Evolutionary conservation across 495 filamentous ascomycete species (phyloP).

Genomic region (Hypoxylon intermedium): DNA sequence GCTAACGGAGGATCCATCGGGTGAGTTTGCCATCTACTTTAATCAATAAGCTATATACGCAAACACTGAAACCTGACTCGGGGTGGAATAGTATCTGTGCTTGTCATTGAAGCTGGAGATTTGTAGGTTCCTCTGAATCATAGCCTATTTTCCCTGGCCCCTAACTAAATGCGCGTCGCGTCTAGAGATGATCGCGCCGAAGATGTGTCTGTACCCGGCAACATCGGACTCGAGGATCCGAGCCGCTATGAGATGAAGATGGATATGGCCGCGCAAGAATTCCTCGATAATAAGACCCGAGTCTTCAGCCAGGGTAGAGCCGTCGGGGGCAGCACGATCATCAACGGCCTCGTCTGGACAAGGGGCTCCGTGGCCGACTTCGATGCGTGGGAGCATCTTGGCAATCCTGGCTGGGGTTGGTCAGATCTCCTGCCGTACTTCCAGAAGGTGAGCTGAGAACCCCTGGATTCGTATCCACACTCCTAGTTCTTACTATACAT

Average conservation of each 20-base stretch:
- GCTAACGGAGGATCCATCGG: constrained; percentile 54
- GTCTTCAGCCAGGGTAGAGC: constrained; percentile 49
- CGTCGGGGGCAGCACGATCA: constrained; percentile 55
- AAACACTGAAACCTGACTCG: background rate
- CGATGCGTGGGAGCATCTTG: constrained; percentile 65
- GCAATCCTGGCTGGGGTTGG: constrained; percentile 72
- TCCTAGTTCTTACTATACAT: background rate
- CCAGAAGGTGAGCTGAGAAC: constrained; percentile 49
- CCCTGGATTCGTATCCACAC: background rate
- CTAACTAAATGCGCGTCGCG: constrained; percentile 8
- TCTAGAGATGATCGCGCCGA: constrained; percentile 43
- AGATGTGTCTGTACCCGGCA: constrained; percentile 45
- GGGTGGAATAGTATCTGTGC: constrained; percentile 43
- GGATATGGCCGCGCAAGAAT: constrained; percentile 29
- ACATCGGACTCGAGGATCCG: constrained; percentile 36
- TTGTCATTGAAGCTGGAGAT: constrained; percentile 53
- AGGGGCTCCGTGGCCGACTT: constrained; percentile 57
- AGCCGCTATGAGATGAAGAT: constrained; percentile 35
- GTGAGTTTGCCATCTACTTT: constrained; percentile 24
- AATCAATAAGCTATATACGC: background rate
- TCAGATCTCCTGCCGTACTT: constrained; percentile 65
- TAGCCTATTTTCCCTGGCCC: background rate
- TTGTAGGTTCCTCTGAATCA: constrained; percentile 37
- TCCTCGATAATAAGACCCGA: constrained; percentile 48
- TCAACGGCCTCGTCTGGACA: constrained; percentile 57